These are phyloP conservation scores for Plasmodium coatneyi DNA, from an alignment of 169 alveolate genomes.

Conservation along the genomic window DNA sequence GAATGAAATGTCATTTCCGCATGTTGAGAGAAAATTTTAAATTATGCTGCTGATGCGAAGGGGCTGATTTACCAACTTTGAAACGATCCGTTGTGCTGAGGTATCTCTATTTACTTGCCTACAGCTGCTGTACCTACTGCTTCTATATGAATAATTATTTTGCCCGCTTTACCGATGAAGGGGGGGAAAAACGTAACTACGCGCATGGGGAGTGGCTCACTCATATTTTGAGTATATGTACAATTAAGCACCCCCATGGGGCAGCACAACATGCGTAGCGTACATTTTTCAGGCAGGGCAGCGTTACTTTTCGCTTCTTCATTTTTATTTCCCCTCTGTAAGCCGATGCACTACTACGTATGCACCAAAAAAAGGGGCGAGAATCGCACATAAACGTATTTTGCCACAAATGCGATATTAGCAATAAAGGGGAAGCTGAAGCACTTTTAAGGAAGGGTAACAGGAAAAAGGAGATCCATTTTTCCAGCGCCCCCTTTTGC, in stretches of 20 bases:
- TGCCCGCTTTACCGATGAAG: background rate
- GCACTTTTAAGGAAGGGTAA: background rate
- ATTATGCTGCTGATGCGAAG: background rate
- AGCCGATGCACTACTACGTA: background rate
- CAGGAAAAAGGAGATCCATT: background rate
- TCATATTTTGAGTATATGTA: background rate
- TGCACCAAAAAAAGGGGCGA: background rate
- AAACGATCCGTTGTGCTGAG: background rate
- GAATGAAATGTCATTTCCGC: background rate
- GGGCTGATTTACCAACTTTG: background rate
- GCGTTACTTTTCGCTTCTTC: background rate
- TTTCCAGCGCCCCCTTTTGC: background rate
- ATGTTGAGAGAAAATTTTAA: background rate
- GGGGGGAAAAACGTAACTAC: background rate
- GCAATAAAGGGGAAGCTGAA: background rate
- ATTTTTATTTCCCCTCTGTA: background rate
- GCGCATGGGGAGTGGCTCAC: background rate
- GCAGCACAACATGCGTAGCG: background rate
- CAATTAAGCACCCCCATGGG: background rate
- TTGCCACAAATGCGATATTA: background rate
- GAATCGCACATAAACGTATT: background rate
- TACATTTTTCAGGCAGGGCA: background rate
- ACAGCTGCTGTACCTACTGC: too few relatives aligned
- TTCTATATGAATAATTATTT: background rate
- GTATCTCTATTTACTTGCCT: background rate